Base-by-base conservation (phyloP, 108 stramenopile species). In the Schizochytrium sp. region DNA sequence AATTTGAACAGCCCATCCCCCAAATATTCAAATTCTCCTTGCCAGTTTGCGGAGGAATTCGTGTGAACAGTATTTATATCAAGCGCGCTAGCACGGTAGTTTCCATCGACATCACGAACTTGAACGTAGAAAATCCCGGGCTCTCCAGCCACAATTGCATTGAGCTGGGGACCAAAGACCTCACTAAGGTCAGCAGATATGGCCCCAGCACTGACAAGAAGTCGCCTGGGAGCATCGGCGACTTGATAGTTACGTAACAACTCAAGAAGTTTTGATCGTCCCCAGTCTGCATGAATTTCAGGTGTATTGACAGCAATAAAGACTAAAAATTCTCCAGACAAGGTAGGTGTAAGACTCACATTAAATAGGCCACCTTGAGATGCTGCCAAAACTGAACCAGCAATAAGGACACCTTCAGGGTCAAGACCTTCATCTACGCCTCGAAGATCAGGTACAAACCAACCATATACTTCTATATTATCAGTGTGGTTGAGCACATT, bases 231-330 rank as follows among this genome's bases (percentile, higher is more conserved):
- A 8, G 50, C 53, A 7, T 2, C 76, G 28, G 47, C 76, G 1
- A 83, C 76, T 28, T 55, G 50, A 83, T 56, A 55, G 1, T 5
- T n/a, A 17, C 53, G 53, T 5, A 83, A 53, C 3, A 10, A 38
- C 28, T 83, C 50, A 8, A 83, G 28, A 5, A 83, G 47, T 55
- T 83, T 53, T 12, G 50, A 10, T 5, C 53, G 50, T 10, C 53
- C 76, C 50, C 49, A 53, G 28, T 55, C 76, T 8, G 10, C 15
- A 42, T 83, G 76, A 47, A 55, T 83, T 55, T 83, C 3, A 5
- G 76, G 53, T 28, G 76, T 55, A 42, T 83, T 83, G 47, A 83
- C 76, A 15, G 76, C 76, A 47, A 83, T 83, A 28, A 55, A 83
- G 0, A 83, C 3, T 10, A 83, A n/a, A 42, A 83, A 83, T 83